Conservation (phyloP, 2,329 filamentous ascomycete species). For the Botryotinia calthae region DNA sequence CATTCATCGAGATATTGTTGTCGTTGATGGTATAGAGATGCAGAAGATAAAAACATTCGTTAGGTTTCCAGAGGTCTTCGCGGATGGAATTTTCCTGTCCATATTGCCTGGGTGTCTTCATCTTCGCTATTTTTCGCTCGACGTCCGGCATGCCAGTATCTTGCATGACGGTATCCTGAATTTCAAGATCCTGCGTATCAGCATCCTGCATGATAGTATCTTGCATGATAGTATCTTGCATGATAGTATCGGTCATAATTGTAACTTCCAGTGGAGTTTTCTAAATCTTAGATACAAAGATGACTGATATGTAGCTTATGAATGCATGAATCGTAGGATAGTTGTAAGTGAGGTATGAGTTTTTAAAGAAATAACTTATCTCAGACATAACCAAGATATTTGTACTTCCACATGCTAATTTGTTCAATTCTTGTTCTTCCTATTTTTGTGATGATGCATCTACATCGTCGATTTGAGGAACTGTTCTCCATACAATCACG, state of each 20-base stretch:
- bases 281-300: not conserved
- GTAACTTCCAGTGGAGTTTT: not conserved
- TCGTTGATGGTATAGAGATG: not conserved
- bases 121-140: not conserved
- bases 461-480: not conserved
- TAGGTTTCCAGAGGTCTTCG: not conserved
- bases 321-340: not conserved
- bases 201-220: not conserved
- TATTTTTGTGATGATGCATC: not conserved
- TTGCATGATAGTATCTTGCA: not conserved
- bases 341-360: not conserved
- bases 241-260: not conserved
- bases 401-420: too few species aligned
- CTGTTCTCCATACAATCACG: not conserved
- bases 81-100: not conserved
- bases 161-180: not conserved
- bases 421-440: not conserved
- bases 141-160: not conserved
- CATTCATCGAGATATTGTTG: not conserved
- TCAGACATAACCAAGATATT: not conserved
- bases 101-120: not conserved
- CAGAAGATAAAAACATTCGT: not conserved
- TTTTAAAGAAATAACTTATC: not conserved
- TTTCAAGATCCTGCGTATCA: not conserved
- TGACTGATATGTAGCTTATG: not conserved